phyloP scores from a whole-genome alignment of 176 grass and related monocot genomes.

The Musa itinerans region DNA sequence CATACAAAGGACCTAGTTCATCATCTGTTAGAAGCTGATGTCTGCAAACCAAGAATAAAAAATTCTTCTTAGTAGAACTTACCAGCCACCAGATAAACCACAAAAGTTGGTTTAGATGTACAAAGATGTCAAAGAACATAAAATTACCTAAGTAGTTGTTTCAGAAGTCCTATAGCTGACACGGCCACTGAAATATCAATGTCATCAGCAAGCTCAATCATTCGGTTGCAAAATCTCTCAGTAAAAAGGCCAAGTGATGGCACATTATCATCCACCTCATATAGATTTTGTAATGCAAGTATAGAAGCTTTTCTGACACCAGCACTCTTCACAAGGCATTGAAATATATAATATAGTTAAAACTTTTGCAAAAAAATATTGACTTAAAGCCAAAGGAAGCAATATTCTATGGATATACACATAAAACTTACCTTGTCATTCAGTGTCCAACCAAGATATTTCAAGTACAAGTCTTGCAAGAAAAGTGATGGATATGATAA shows the following conservation, averaged over 20 bases:
- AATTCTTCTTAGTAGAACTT: neutral
- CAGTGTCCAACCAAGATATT: constrained; percentile 98
- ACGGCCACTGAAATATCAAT: constrained; percentile 96
- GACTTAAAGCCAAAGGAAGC: neutral
- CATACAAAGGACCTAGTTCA: constrained; percentile 87
- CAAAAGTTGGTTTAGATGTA: neutral
- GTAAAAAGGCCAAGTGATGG: constrained; percentile 86
- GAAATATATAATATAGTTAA: constrained; percentile 11
- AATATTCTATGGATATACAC: neutral
- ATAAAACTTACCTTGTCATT: constrained; percentile 78
- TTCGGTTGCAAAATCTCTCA: constrained; percentile 80
- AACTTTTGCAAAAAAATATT: constrained; percentile 2
- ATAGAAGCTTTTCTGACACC: constrained; percentile 82
- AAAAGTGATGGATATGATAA: constrained; percentile 89
- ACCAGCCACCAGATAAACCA: neutral
- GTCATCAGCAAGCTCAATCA: constrained; percentile 98
- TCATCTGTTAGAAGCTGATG: constrained; percentile 95
- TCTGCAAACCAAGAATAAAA: constrained; percentile 36
- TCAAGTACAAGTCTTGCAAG: constrained; percentile 89
- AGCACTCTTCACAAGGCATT: constrained; percentile 55
- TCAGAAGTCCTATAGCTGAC: constrained; percentile 91
- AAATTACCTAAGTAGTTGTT: constrained; percentile 73
- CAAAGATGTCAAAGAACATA: no score
- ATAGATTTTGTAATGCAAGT: constrained; percentile 75
- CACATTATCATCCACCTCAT: constrained; percentile 85